Evolutionary conservation across 2,329 filamentous ascomycete genomes (phyloP), one percentile per base, ranked within the genome.

Genomic region (Hymenoscyphus infarciens): DNA sequence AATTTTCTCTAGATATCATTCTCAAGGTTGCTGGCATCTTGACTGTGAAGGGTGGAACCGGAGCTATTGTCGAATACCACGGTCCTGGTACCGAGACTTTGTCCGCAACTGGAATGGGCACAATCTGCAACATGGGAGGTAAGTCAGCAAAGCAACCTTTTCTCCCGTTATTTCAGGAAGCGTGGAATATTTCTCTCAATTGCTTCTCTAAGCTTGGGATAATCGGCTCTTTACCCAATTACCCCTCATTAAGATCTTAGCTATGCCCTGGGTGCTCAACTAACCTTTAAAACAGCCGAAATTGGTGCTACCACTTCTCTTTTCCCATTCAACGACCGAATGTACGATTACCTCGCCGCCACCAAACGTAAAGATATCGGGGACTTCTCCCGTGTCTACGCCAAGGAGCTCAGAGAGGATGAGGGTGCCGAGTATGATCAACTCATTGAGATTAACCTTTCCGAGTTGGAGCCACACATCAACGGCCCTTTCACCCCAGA

Each of bases 401-500:
- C 91, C 71, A 83, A 91, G 72, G 92, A 96, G 73, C 90, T 99
- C 68, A 86, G 85, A 64, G 88, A 91, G 75, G 95, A 99, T 71
- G 83, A 96, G 79, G 92, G 92, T 70, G 91, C 91, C 70, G 88
- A 98, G 79, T 99, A 98, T 78, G 95, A 99, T 78, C 85, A 98
- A 80, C 79, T 97, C 70, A 92, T 98, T 74, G 94, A 97, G 81
- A 91, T 99, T 80, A 94, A 99, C 83, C 86, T 99, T 61, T 89
- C 86, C 63, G 90, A 94, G 79, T 89, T 99, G 57, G 95, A 99
- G 83, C 95, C 95, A 70, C 92, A 98, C 77, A 92, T 99, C 82
- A 99, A 99, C 83, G 95, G 95, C 69, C 95, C 95, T 68, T 98
- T 98, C 86, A 99, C 95, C 31, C 95, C 95, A 66, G 95, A 99